A percentile compares a stretch with the other conserved stretches of the same genome.
Conservation (phyloP, 257 asterid genomes). For the Ilex asprella region DNA sequence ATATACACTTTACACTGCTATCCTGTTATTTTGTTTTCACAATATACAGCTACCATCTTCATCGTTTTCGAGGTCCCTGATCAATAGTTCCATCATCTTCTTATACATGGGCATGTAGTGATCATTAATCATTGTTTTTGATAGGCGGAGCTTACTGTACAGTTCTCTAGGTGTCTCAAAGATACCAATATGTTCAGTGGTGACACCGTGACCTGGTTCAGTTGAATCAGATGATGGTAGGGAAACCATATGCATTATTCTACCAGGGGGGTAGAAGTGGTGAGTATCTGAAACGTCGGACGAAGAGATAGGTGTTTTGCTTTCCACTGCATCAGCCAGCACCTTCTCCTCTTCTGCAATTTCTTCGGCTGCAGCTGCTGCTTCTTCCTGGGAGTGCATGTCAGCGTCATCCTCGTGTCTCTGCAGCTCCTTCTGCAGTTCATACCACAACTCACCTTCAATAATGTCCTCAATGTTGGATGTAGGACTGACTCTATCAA, state of each 20-base stretch:
- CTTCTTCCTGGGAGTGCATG: conserved; percentile 53
- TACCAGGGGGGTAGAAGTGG: conserved; percentile 79
- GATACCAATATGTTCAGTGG: conserved; percentile 52
- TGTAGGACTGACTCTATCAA: conserved; percentile 31
- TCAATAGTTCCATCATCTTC: conserved; percentile 83
- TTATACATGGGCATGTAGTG: conserved; percentile 96
- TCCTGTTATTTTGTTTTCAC: neutral
- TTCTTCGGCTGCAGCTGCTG: conserved; percentile 62
- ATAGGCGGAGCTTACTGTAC: conserved; percentile 74
- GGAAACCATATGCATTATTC: conserved; percentile 70
- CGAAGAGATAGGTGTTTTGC: conserved; percentile 50
- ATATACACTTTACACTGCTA: too few species aligned
- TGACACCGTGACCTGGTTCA: conserved; percentile 24
- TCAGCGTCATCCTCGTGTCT: conserved; percentile 43
- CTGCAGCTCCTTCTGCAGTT: conserved; percentile 71
- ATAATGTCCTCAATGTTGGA: conserved; percentile 50
- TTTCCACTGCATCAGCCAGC: conserved; percentile 51
- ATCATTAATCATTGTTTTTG: conserved; percentile 80
- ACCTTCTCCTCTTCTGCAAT: conserved; percentile 70
- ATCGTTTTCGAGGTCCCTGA: conserved; percentile 62
- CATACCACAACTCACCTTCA: conserved; percentile 81
- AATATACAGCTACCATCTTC: conserved; percentile 22
- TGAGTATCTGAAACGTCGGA: conserved; percentile 58
- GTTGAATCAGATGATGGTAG: conserved; percentile 31
- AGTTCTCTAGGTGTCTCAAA: conserved; percentile 69